Evolutionary conservation across 257 asterid species (phyloP), one percentile per base, ranked within the genome.

Genomic region (Scutellaria baicalensis): DNA sequence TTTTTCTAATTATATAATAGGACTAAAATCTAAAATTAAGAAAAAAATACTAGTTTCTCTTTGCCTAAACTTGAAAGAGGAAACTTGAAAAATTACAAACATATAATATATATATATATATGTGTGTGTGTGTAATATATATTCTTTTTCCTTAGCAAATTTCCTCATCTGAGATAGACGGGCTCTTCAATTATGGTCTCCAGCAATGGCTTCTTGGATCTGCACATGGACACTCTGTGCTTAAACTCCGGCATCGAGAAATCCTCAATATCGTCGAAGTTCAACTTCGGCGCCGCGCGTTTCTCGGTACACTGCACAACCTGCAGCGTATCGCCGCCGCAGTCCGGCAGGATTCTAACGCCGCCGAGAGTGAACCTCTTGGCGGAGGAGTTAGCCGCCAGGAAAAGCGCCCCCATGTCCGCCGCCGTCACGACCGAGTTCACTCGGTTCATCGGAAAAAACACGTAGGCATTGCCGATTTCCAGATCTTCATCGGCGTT

Each of bases 401-500:
- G 13, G 75, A 90, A 86, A 40, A 90, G 68, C 17, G 81, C 78
- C 0, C 80, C 98, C 90, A 86, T 72, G 77, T 92, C 98, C 57
- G 89, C 88, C 35, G 92, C 89, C 60, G 75, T 79, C 42, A 86
- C 91, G 45, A 76, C 52, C 57, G 95, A 77, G 70, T 86, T 86
- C 66, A 89, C 61, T 27, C 89, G 83, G 54, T 67, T 81, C 98
- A 92, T 92, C 5, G 93, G 90, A 14, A 92, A 89, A 75, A 89
- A 74, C 12, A 77, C 88, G 74, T 89, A 92, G 1, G 68, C 95
- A 39, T 75, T 79, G 6, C 84, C 89, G 35, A 84, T 77, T 45
- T 92, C 98, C 50, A 89, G 85, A 65, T 92, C 98, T 49, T 92
- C 98, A 4, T 92, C 98, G 1, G 98, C 98, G 55, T 77, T 86